Base-by-base conservation (phyloP, 495 filamentous ascomycete species). In the Hypoxylon subgilvum region DNA sequence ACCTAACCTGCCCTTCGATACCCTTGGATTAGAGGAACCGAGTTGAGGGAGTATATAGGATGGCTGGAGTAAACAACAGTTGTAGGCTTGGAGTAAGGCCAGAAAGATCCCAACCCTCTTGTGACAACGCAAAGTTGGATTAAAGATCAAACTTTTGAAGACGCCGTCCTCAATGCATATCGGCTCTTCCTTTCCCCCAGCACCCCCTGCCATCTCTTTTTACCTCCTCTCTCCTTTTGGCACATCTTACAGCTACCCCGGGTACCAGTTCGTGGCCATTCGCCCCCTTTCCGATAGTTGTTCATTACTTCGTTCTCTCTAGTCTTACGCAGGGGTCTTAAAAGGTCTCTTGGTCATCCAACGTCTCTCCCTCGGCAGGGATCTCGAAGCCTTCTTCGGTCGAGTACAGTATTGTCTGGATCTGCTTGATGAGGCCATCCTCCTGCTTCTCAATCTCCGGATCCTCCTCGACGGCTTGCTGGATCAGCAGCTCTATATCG, bases 401-500 rank as follows among this genome's bases (percentile, higher is more conserved):
- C 48, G 91, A 96, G 83, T 97, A 98, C 57, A 98, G 78, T 74
- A 97, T 97, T 13, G 84, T 85, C 78, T 97, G 94, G 72, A 97
- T 96, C 72, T 91, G 86, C 82, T 92, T 95, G 65, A 96, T 84
- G 53, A 97, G 77, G 6, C 91, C 86, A 39, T 92, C 89, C 57
- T 96, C 93, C 18, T 93, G 88, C 82, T 92, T 88, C 79, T 96
- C 94, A 42, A 97, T 74, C 73, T 93, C 86, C 4, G 93, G 91
- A 58, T 96, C 86, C 32, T 86, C 86, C 65, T 97, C 94, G 64
- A 96, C 89, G 12, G 91, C 91, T 58, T 86, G 85, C 79, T 98
- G 94, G 46, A 98, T 79, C 69, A 98, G 64, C 62, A 98, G 73
- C 75, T 98, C 95, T 61, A 98, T 98, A 68, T 98, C 94, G 45